Evolutionary conservation across 202 grass and related monocot species (phyloP), one percentile per base, ranked within the genome.

Genomic region (Digitaria exilis): DNA sequence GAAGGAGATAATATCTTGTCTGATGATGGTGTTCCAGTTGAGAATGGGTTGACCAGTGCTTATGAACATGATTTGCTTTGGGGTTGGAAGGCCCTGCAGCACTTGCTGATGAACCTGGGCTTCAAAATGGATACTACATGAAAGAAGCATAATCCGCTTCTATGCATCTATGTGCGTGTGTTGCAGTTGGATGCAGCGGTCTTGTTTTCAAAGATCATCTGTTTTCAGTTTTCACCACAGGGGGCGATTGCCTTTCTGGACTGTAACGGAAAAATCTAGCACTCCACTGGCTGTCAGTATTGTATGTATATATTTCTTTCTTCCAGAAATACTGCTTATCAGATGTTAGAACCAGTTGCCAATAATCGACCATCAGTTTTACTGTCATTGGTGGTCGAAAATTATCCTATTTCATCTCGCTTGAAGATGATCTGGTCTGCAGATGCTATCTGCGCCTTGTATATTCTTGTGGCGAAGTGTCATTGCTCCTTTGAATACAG

Each of bases 61-160:
- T 76, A 81, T 69, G 64, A 67, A 58, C 84, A 84, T 22, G 80
- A 91, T 41, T 61, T 87, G 76, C 83, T 80, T 63, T 91, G 88
- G 91, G 86, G 91, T 63, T 86, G 83, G 82, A 91, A 73, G 67
- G 65, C 80, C 45, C 25, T 94, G 76, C 86, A 87, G 57, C 68
- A 61, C 58, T 31, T 94, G 31, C 30, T 92, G 55, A 79, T 73
- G 70, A 76, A 7, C 39, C 46, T 94, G 7, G 83, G 82, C 25
- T 81, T 89, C 79, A 80, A 82, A 74, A 70, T 89, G 73, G 76
- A 87, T 39, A 31, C 79, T 67, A 67, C 82, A 89, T 89, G 72
- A 93, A 78, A 78, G 16, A 50, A 25, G 7, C 58, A 43, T 80
- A 46, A 35, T 59, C 42, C 59, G 72, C 30, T 51, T 50, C 62